Base-by-base conservation (phyloP, 2,329 filamentous ascomycete species). In the Thielaviopsis populi region DNA sequence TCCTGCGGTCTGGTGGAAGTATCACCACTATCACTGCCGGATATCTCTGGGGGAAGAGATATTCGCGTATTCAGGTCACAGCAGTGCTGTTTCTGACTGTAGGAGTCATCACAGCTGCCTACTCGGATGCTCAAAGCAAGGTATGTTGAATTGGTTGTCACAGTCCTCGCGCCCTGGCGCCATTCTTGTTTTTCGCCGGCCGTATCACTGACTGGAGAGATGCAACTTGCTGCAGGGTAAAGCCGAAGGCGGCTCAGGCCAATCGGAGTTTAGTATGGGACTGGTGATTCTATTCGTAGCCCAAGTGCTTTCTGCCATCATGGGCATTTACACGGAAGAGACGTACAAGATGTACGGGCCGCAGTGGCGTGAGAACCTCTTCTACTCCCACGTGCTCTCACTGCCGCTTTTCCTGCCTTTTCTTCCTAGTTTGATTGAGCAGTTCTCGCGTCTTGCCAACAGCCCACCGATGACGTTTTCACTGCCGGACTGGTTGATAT, bases 1-100 rank as follows among this genome's bases (percentile, higher is more conserved):
- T 99, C 68, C 79, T 99, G 37, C 84, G 94, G 62, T 96, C 91
- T 59, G 95, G 92, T 60, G 94, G 94, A 17, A 96, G 91, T 70
- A 95, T 97, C 67, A 95, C 91, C 3, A 97, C 94, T 8, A 95
- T 99, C 83, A 75, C 86, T 17, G 89, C 92, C n/a, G 94, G 94
- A 2, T 91, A 86, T 70, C 69, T 95, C 15, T 91, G 87, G 70
- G 92, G 92, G 48, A 96, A 92, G 76, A 81, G 80, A 68, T 97
- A 96, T 72, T 88, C 89, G 4, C 80, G 79, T 27, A 80, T 89
- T 60, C 94, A 99, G 72, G 78, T 96, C 7, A 73, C 88, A 24
- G 89, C 91, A 27, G 94, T 99, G 30, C 75, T 87, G 7, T 78
- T 96, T 48, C 79, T 99, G 68, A 97, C 92, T 0, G 71, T 88